phyloP scores from a whole-genome alignment of 192 early-diverging fungal species.

The Coemansia sp. region DNA sequence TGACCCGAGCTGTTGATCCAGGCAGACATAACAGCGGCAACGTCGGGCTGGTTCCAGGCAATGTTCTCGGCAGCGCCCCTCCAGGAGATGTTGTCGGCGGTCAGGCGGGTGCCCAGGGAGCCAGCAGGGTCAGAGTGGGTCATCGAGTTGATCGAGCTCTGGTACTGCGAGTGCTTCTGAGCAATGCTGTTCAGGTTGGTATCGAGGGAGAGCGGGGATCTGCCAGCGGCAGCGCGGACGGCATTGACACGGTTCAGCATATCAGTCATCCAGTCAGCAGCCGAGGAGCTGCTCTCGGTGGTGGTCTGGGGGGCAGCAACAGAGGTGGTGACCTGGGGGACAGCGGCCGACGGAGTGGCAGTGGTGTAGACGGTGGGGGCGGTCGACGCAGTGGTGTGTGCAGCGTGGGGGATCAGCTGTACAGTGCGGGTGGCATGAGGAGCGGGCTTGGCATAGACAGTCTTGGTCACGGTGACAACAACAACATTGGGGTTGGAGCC shows the following conservation, averaged over 20 bases:
- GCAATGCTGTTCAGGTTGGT: slow-evolving; percentile 19
- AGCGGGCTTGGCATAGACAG: slow-evolving; percentile 4
- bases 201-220: slow-evolving; percentile 13
- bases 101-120: slow-evolving; percentile 22
- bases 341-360: background rate
- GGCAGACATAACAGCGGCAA: slow-evolving; percentile 27
- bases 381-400: background rate
- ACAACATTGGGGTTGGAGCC: slow-evolving; percentile 5
- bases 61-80: slow-evolving; percentile 47
- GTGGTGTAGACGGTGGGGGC: background rate
- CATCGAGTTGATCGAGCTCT: slow-evolving; percentile 14
- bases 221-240: slow-evolving; percentile 27
- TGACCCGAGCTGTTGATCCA: slow-evolving; percentile 51
- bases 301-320: slow-evolving; percentile 3
- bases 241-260: slow-evolving; percentile 40
- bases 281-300: background rate
- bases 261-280: slow-evolving; percentile 16
- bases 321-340: background rate
- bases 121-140: slow-evolving; percentile 30
- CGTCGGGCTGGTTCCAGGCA: slow-evolving; percentile 36
- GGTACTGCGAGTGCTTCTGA: slow-evolving; percentile 39
- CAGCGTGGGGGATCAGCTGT: background rate
- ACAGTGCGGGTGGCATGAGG: background rate
- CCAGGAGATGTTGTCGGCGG: slow-evolving; percentile 6
- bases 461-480: slow-evolving; percentile 23